Conservation (phyloP, 495 filamentous ascomycete genomes). For the Chlorociboria aeruginascens region DNA sequence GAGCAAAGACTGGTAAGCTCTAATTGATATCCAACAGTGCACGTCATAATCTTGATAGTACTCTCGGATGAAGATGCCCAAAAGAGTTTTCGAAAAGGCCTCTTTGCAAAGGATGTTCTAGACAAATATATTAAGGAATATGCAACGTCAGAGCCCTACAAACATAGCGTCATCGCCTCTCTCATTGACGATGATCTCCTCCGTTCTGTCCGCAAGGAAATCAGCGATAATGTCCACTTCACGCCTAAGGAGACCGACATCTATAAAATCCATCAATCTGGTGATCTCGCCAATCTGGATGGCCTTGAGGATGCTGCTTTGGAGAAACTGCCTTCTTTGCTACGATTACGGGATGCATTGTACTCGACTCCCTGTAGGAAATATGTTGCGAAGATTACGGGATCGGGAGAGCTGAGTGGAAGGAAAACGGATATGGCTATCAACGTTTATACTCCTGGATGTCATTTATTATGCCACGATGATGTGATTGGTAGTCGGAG, state of each 20-base stretch:
- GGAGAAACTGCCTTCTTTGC: slow-evolving; percentile 69
- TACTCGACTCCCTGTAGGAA: slow-evolving; percentile 84
- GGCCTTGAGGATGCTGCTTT: slow-evolving; percentile 77
- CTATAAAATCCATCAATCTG: slow-evolving; percentile 98
- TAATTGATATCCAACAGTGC: not conserved
- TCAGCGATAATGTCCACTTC: slow-evolving; percentile 79
- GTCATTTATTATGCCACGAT: slow-evolving; percentile 92
- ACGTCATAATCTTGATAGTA: slow-evolving; percentile 9
- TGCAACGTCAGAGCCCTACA: slow-evolving; percentile 67
- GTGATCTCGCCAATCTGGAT: slow-evolving; percentile 92
- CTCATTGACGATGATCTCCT: slow-evolving; percentile 72
- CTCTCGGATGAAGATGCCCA: slow-evolving; percentile 14
- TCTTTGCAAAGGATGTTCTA: slow-evolving; percentile 59
- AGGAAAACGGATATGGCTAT: slow-evolving; percentile 99
- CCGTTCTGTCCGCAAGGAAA: slow-evolving; percentile 77
- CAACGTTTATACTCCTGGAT: slow-evolving; percentile 94
- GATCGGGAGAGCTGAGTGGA: slow-evolving; percentile 76
- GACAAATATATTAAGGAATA: slow-evolving; percentile 59
- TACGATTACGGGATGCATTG: slow-evolving; percentile 79
- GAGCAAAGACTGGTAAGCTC: slow-evolving; percentile 17
- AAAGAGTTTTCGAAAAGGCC: slow-evolving; percentile 55
- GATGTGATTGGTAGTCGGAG: slow-evolving; percentile 93
- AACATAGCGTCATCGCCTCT: slow-evolving; percentile 74
- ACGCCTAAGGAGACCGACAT: slow-evolving; percentile 99
- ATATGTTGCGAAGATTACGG: slow-evolving; percentile 75